These are phyloP conservation scores for Boletellus ananas DNA, from an alignment of 768 basidiomycete genomes.

Conservation along the genomic window DNA sequence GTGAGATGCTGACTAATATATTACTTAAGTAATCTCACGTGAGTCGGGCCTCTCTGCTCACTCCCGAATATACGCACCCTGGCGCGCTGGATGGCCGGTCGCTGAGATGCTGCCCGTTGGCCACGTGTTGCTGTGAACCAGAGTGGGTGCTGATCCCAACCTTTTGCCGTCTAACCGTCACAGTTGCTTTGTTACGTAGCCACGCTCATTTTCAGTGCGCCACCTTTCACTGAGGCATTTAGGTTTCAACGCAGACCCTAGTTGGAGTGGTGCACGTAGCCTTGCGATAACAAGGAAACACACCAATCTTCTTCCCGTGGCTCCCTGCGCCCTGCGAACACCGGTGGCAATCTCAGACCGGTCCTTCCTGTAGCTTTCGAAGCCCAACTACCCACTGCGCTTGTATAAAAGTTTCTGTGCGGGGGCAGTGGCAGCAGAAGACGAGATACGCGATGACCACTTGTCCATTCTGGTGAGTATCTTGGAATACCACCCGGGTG, in stretches of 20 bases:
- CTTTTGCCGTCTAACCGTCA: not conserved
- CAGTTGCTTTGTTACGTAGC: slow-evolving; percentile 12
- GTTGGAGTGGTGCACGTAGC: slow-evolving; percentile 1
- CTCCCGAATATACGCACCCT: slow-evolving; percentile 1
- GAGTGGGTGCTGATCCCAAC: slow-evolving; percentile 1
- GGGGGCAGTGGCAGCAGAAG: slow-evolving; percentile 1
- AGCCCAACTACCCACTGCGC: not conserved
- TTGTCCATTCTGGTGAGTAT: slow-evolving; percentile 32
- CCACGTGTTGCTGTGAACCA: slow-evolving; percentile 2
- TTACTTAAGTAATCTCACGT: slow-evolving; percentile 17
- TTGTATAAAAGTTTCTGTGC: slow-evolving; percentile 18
- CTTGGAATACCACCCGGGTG: not conserved
- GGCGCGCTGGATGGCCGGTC: not conserved
- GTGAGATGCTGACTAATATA: slow-evolving; percentile 25
- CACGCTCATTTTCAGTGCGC: not conserved
- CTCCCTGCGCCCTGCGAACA: slow-evolving; percentile 10
- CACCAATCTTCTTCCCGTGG: slow-evolving; percentile 13
- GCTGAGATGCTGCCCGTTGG: slow-evolving; percentile 3
- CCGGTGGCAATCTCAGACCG: not conserved
- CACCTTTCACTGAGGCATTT: not conserved
- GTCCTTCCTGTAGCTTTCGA: slow-evolving; percentile 8
- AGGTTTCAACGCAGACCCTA: not conserved
- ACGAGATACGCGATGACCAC: slow-evolving; percentile 20
- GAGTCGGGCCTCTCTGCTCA: slow-evolving; percentile 24
- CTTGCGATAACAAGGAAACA: slow-evolving; percentile 4